Evolutionary conservation across 257 asterid species (phyloP).

Genomic region (Asclepias syriaca): DNA sequence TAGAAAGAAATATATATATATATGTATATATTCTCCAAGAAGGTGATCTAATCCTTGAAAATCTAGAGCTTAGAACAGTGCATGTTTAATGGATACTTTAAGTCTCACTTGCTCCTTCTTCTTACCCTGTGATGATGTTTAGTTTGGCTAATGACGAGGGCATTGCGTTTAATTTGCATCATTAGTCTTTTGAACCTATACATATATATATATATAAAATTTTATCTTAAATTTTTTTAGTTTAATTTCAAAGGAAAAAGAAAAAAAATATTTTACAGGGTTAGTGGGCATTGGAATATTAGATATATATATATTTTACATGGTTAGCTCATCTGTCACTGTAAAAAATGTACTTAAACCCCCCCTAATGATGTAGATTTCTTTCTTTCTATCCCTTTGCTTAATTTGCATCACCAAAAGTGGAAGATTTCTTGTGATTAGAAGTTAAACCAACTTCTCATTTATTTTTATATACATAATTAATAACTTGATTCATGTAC

Average conservation of each 20-base stretch:
- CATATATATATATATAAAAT: too few species aligned
- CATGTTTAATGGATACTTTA: constrained; percentile 5
- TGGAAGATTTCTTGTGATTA: constrained; percentile 12
- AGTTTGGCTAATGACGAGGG: constrained; percentile 24
- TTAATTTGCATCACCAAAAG: not conserved
- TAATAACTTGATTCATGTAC: not conserved
- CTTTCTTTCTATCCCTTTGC: too few species aligned
- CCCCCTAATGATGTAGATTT: constrained; percentile 20
- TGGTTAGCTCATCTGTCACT: constrained; percentile 36
- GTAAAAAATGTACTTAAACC: constrained; percentile 20
- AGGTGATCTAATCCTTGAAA: constrained; percentile 16
- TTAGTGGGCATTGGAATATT: constrained; percentile 6
- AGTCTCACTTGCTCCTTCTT: not conserved
- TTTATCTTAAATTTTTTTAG: not conserved
- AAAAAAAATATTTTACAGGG: not conserved
- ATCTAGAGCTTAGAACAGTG: not conserved
- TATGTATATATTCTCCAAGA: not conserved
- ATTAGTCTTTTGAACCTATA: constrained; percentile 5
- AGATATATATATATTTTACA: not conserved
- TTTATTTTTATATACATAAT: not conserved
- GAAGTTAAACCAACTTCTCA: not conserved
- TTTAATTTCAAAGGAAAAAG: not conserved
- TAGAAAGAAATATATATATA: not conserved
- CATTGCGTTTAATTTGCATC: constrained; percentile 21
- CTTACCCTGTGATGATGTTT: constrained; percentile 10